phyloP scores from a whole-genome alignment of 2,329 filamentous ascomycete species.

The Pyrenochaeta sp. region DNA sequence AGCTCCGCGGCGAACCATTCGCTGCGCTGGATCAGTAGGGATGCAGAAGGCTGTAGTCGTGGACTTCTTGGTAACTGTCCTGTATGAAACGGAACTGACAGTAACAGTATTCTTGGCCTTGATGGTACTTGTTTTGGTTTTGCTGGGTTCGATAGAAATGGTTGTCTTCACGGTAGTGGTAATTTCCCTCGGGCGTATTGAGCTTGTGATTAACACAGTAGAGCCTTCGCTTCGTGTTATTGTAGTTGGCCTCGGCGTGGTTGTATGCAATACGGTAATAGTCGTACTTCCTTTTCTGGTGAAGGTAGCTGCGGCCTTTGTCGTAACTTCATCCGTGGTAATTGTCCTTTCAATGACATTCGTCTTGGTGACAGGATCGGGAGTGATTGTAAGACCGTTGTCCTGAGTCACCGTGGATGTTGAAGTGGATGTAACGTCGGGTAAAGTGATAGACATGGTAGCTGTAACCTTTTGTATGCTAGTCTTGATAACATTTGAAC shows the following conservation, averaged over 20 bases:
- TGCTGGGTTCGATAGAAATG: conserved; percentile 17
- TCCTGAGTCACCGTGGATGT: conserved; percentile 35
- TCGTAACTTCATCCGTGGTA: conserved; percentile 19
- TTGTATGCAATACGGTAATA: conserved; percentile 27
- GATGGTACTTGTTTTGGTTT: conserved; percentile 33
- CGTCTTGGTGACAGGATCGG: conserved; percentile 18
- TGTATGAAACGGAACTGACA: conserved; percentile 26
- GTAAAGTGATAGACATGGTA: conserved; percentile 36
- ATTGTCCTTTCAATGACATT: conserved; percentile 21
- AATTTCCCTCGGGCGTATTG: conserved; percentile 19
- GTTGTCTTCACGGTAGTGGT: conserved; percentile 21
- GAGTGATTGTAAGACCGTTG: conserved; percentile 27
- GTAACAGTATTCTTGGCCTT: conserved; percentile 29
- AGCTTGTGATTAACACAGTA: conserved; percentile 22
- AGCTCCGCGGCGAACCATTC: conserved; percentile 22
- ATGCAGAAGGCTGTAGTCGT: conserved; percentile 37
- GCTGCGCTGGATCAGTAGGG: conserved; percentile 27
- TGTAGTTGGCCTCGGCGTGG: conserved; percentile 37
- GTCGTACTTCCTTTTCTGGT: conserved; percentile 26
- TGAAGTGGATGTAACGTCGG: conserved; percentile 30
- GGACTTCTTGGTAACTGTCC: conserved; percentile 39
- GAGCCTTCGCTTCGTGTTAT: conserved; percentile 28
- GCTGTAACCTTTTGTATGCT: conserved; percentile 28
- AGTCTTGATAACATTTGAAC: conserved; percentile 16
- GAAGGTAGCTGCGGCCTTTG: conserved; percentile 23